Evolutionary conservation across 164 flowering plant genomes (phyloP), one percentile per base, ranked within the genome.

Genomic region (Nelumbo lutea): DNA sequence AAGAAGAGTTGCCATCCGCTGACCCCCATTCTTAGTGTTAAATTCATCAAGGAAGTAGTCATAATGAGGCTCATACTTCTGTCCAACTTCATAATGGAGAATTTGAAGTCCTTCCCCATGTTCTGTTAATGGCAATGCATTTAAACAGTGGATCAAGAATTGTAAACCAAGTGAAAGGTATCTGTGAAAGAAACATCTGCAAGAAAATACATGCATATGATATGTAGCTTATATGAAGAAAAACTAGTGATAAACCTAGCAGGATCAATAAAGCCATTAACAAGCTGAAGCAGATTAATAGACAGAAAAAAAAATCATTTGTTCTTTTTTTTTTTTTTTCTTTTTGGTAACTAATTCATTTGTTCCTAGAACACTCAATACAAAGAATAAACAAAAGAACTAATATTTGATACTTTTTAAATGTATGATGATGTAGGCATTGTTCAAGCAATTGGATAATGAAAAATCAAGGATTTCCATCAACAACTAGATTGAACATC

Each of bases 101-200:
- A 95, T 77, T 75, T 95, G 99, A 70, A 95, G 90, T 64, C 96
- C 97, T 81, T 95, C 99, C 61, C 98, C 99, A 76, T 95, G 91
- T 68, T 92, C 98, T 95, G 93, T n/a, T 68, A 70, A 60, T 70
- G 43, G 15, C 45, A 61, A 68, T 46, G 56, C 6, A 41, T 11
- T 51, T 61, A 45, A 47, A 66, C 5, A 61, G 53, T 27, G 56
- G 41, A 13, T 44, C 4, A 56, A 38, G 15, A 13, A 57, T 58
- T 41, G n/a, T 48, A 3, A 42, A 70, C 15, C 15, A 3, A 38
- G 14, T 9, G 44, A 42, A 11, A 9, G 27, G 47, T 0, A 57
- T 43, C 39, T 9, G 39, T 5, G 59, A 39, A 62, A 40, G n/a
- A 52, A 66, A 42, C 50, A 40, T 50, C 8, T 7, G 53, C 45